Evolutionary conservation across 164 flowering plant genomes (phyloP).

Genomic region (Kingdonia uniflora): DNA sequence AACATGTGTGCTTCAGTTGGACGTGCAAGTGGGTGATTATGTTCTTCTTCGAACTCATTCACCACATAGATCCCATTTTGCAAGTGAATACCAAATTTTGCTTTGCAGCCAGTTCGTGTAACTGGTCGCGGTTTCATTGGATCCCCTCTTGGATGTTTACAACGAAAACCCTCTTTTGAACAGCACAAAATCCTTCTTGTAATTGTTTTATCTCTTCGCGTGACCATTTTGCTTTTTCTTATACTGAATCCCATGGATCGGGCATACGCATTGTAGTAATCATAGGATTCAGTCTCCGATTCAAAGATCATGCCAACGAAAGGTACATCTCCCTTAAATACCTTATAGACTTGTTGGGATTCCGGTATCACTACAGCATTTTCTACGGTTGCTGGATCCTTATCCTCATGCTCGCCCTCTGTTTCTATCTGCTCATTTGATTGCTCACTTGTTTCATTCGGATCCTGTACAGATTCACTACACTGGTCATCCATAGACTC

Average conservation of each 20-base stretch:
- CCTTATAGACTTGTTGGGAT: constrained; percentile 1
- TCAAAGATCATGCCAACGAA: constrained; percentile 12
- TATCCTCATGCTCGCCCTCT: constrained; percentile 11
- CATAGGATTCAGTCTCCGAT: constrained; percentile 11
- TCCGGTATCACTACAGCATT: background rate
- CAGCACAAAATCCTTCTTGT: constrained; percentile 15
- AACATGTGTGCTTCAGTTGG: constrained; percentile 15
- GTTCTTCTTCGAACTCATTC: constrained; percentile 14
- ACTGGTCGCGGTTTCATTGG: constrained; percentile 14
- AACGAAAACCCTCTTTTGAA: constrained; percentile 17
- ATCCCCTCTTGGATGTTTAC: constrained; percentile 17
- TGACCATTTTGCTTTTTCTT: constrained; percentile 14
- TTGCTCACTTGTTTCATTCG: constrained; percentile 10
- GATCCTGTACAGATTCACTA: constrained; percentile 7
- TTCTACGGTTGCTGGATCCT: constrained; percentile 1
- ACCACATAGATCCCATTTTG: constrained; percentile 12
- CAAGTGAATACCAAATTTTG: constrained; percentile 12
- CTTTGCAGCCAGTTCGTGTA: constrained; percentile 18
- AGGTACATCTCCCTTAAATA: constrained; percentile 11
- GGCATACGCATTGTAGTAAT: constrained; percentile 15
- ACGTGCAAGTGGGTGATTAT: constrained; percentile 13
- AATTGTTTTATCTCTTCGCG: constrained; percentile 15
- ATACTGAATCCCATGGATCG: constrained; percentile 14
- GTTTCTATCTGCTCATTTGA: constrained; percentile 13
- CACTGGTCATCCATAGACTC: background rate